Percentiles rank a stretch among this genome's conserved stretches.
Evolutionary conservation across 2,329 filamentous ascomycete species (phyloP).

Genomic region (Arthrobotrys sinensis): DNA sequence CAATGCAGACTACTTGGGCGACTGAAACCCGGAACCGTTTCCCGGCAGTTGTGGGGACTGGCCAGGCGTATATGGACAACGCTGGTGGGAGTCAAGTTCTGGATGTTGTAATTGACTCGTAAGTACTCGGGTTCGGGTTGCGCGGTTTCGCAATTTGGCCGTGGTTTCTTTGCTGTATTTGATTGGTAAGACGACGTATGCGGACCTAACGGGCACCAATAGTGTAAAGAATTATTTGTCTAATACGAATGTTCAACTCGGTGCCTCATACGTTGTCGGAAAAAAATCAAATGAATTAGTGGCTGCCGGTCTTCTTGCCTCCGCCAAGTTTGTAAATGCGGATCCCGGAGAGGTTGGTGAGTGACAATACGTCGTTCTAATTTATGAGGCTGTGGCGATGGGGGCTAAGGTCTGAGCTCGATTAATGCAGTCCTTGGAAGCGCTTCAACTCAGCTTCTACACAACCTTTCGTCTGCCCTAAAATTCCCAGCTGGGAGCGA

Average conservation of each 20-base stretch:
- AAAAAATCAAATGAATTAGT: constrained; percentile 75
- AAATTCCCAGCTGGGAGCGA: constrained; percentile 70
- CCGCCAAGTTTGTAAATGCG: constrained; percentile 80
- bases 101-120: constrained; percentile 78
- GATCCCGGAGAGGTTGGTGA: constrained; percentile 76
- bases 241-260: constrained; percentile 81
- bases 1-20: constrained; percentile 54
- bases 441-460: constrained; percentile 82
- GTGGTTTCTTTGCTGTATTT: too few species aligned
- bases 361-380: constrained; percentile 30
- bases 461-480: constrained; percentile 77
- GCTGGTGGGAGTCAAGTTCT: constrained; percentile 82
- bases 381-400: neutral
- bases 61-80: constrained; percentile 75
- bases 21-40: constrained; percentile 40
- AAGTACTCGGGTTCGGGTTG: constrained; percentile 63
- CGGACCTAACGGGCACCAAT: constrained; percentile 39
- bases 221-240: constrained; percentile 78
- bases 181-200: too few species aligned
- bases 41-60: constrained; percentile 46
- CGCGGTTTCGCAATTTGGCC: too few species aligned
- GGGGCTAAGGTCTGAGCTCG: neutral
- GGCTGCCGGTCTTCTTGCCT: constrained; percentile 75
- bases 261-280: constrained; percentile 77
- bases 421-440: constrained; percentile 75